A percentile compares a stretch with the other conserved stretches of the same genome.
Evolutionary conservation across 2,329 filamentous ascomycete species (phyloP).

Genomic region (Metarhizium album): DNA sequence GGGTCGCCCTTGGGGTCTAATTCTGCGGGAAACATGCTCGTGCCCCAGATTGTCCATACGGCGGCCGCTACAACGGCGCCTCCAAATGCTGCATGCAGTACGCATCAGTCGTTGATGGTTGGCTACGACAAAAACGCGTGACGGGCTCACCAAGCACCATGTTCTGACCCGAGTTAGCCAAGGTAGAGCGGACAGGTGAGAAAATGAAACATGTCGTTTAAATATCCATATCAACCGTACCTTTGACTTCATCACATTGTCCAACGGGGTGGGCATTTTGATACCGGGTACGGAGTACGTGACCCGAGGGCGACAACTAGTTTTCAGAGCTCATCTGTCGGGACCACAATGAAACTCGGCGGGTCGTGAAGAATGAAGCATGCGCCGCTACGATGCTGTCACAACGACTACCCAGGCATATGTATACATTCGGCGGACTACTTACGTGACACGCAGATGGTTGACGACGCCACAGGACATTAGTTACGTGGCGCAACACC

Average conservation of each 20-base stretch:
- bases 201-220: not conserved
- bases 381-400: no score
- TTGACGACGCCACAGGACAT: conserved; percentile 2
- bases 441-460: no score
- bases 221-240: conserved; percentile 27
- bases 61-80: conserved; percentile 73
- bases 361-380: no score
- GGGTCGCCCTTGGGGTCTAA: conserved; percentile 68
- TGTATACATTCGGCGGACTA: no score
- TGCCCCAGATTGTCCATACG: conserved; percentile 75
- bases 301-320: no score
- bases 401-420: no score
- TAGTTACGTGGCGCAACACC: not conserved
- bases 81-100: conserved; percentile 61
- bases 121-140: not conserved
- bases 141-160: conserved; percentile 50
- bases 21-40: conserved; percentile 68
- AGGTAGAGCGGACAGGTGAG: not conserved
- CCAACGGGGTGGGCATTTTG: conserved; percentile 58
- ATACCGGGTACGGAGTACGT: no score
- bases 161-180: conserved; percentile 36
- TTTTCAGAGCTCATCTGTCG: no score
- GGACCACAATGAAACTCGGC: no score
- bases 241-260: conserved; percentile 59
- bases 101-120: not conserved